Base-by-base conservation (phyloP, 768 basidiomycete species). In the Leucosporidium scottii region DNA sequence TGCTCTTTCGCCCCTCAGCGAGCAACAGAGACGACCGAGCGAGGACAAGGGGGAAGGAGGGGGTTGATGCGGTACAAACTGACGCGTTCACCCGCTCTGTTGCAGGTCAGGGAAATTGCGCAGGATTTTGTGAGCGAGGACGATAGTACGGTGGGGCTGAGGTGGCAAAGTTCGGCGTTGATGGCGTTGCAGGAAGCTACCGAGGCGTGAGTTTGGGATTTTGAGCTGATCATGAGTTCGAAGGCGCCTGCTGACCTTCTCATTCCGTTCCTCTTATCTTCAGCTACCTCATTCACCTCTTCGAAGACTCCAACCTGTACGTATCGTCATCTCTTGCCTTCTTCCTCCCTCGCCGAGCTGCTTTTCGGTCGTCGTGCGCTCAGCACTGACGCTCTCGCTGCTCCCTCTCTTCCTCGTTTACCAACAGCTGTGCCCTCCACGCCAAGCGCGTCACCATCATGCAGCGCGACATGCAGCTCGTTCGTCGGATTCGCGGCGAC, bases 361-460 rank as follows among this genome's bases (percentile, higher is more conserved):
- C 39, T 13, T 12, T 9, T 62, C 49, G 74, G 54, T 54, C 30
- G 66, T 39, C 66, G 39, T 54, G n/a, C 56, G 27, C 49, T 57
- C 27, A n/a, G 56, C 61, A 8, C 23, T 49, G 44, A 49, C 30
- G 20, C 50, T 66, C 44, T 64, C 36, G 36, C 60, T 10, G 81
- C 96, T 13, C 39, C 39, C 39, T 44, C 39, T 17, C 39, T 13
- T 44, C 39, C 15, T 44, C 34, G 10, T 44, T 15, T 17, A 44
- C 13, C 8, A n/a, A 44, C 39, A 44, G 39, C 44, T 99, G 96
- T 76, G 93, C 94, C 9, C 90, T 99, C 72, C 94, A 98, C 75
- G 94, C 94, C 21, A 97, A 94, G 79, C 87, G 94, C 74, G 94
- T 98, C 7, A 99, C 94, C 8, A 87, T 97, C 74, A 97, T 97